A percentile compares a stretch with the other conserved stretches of the same genome.
phyloP scores from a whole-genome alignment of 1,139 yeast species.

The Kurtzmaniella quercitrusa region DNA sequence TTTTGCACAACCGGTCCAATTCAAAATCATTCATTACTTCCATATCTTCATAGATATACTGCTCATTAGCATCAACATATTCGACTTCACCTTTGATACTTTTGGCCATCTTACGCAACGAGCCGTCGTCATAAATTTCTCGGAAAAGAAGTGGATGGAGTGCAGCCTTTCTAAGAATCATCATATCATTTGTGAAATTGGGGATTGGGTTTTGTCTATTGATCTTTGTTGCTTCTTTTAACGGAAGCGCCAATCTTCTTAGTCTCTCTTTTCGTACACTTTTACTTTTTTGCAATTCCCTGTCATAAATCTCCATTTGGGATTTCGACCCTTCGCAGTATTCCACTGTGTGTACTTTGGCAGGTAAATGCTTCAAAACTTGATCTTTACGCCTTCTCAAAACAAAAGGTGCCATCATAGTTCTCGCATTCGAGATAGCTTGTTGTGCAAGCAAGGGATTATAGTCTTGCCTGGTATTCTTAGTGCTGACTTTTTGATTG shows the following conservation, averaged over 20 bases:
- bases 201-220: conserved; percentile 33
- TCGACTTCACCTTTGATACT: conserved; percentile 78
- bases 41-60: conserved; percentile 88
- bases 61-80: conserved; percentile 69
- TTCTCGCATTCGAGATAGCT: conserved; percentile 88
- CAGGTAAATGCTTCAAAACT: conserved; percentile 84
- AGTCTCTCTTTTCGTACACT: conserved; percentile 48
- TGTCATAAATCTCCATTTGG: conserved; percentile 61
- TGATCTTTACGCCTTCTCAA: conserved; percentile 88
- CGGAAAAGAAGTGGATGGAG: conserved; percentile 75
- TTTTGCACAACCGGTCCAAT: conserved; percentile 66
- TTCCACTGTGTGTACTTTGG: conserved; percentile 60
- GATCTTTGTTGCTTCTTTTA: conserved; percentile 31
- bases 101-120: conserved; percentile 63
- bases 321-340: conserved; percentile 57
- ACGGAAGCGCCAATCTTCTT: conserved; percentile 41
- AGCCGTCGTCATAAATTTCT: conserved; percentile 49
- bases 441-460: conserved; percentile 86
- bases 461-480: conserved; percentile 36
- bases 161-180: conserved; percentile 71
- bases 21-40: conserved; percentile 94
- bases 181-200: conserved; percentile 52
- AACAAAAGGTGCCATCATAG: conserved; percentile 98
- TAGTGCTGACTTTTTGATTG: conserved; percentile 75
- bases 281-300: conserved; percentile 47